Conservation (phyloP, 2,329 filamentous ascomycete genomes). For the Colletotrichum musicola region DNA sequence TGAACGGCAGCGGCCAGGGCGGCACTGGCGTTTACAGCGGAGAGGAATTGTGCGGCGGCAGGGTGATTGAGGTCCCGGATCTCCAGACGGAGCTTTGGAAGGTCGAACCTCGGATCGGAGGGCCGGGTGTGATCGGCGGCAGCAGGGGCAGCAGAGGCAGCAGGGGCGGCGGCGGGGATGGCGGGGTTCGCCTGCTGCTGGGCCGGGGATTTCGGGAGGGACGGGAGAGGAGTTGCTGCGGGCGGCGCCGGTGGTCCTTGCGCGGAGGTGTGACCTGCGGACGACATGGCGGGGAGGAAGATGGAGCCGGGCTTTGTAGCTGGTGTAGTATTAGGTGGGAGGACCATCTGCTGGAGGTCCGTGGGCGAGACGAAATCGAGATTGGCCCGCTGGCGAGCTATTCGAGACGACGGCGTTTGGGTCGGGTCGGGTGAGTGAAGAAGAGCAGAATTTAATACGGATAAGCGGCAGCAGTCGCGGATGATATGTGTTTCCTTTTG, state of each 20-base stretch:
- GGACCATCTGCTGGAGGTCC: constrained; percentile 29
- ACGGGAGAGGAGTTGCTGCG: constrained; percentile 32
- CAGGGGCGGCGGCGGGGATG: constrained; percentile 3
- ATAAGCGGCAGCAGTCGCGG: too few species aligned
- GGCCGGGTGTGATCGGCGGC: constrained; percentile 11
- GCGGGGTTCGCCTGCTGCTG: constrained; percentile 11
- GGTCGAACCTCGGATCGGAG: constrained; percentile 34
- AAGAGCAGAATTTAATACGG: too few species aligned
- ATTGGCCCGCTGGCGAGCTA: too few species aligned
- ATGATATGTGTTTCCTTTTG: too few species aligned
- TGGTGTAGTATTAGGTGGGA: constrained; percentile 33
- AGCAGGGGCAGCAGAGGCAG: constrained; percentile 10
- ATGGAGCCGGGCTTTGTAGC: constrained; percentile 30
- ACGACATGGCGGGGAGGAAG: constrained; percentile 39
- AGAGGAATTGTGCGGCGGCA: constrained; percentile 76
- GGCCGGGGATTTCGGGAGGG: constrained; percentile 15
- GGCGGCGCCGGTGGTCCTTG: constrained; percentile 21
- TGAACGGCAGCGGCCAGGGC: constrained; percentile 73
- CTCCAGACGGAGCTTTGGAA: constrained; percentile 71
- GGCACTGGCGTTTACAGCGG: constrained; percentile 70
- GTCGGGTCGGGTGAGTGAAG: too few species aligned
- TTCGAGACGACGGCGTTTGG: too few species aligned
- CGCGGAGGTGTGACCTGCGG: constrained; percentile 19
- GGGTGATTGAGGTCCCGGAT: constrained; percentile 69
- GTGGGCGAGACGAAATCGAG: not conserved